Evolutionary conservation across 768 basidiomycete species (phyloP), one percentile per base, ranked within the genome.

Genomic region (Hygrocybe punicea): DNA sequence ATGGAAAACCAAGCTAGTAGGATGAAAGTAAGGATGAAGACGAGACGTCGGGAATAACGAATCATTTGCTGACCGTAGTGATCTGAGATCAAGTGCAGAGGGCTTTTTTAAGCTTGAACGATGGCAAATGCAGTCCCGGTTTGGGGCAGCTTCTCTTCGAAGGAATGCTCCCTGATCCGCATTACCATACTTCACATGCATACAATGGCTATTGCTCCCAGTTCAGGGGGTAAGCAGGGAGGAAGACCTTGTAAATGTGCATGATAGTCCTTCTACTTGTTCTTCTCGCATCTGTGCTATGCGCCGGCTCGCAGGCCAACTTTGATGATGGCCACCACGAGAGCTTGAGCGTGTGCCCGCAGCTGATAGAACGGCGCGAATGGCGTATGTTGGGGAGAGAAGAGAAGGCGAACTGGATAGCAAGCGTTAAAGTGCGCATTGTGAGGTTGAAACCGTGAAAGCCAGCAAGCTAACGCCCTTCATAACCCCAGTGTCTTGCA

Each of bases 401-500:
- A 16, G 36, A 61, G 19, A 24, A 44, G 33, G 54, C 53, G 14
- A 56, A 37, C 37, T 61, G 60, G 60, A 58, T 61, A 21, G 23
- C 58, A 8, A 51, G 57, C 21, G 50, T 61, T 25, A 61, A 61
- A 47, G 60, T 61, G 21, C 17, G 36, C 45, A 19, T n/a, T n/a
- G n/a, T n/a, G n/a, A n/a, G n/a, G n/a, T n/a, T n/a, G n/a, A n/a
- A n/a, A n/a, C n/a, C n/a, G n/a, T n/a, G n/a, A n/a, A n/a, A n/a
- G n/a, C n/a, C n/a, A n/a, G n/a, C n/a, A n/a, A n/a, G n/a, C n/a
- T n/a, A n/a, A n/a, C n/a, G n/a, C n/a, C n/a, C n/a, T n/a, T n/a
- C n/a, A n/a, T n/a, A n/a, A n/a, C n/a, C n/a, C n/a, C 49, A 59
- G 58, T 59, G 58, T 29, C 58, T 59, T 17, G 53, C 53, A 16